Conservation (phyloP, 805 yeast species). For the Saccharomycopsis sp. region DNA sequence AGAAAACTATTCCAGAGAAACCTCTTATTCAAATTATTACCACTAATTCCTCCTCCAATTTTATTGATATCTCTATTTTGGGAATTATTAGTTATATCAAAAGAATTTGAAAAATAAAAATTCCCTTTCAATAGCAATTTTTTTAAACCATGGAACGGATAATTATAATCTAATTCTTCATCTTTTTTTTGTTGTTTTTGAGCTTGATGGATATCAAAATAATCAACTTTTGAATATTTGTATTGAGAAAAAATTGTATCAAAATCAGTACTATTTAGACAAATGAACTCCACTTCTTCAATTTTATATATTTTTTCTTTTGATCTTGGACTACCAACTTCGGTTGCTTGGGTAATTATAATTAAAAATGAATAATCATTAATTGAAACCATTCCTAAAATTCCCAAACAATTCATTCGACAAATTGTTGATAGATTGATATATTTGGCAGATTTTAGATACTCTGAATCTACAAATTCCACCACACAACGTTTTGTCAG, state of each 20-base stretch:
- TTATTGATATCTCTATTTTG: constrained; percentile 55
- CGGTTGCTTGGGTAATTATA: constrained; percentile 42
- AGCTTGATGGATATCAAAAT: background rate
- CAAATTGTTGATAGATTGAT: constrained; percentile 31
- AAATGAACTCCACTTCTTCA: constrained; percentile 53
- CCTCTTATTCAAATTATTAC: constrained; percentile 51
- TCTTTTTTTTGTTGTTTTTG: constrained; percentile 6
- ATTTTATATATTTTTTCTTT: constrained; percentile 44
- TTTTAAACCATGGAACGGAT: constrained; percentile 72
- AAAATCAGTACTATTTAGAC: constrained; percentile 46
- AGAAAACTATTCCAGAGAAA: constrained; percentile 89
- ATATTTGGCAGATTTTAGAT: constrained; percentile 29
- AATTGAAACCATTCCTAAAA: constrained; percentile 49
- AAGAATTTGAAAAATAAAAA: constrained; percentile 82
- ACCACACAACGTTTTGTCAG: constrained; percentile 30
- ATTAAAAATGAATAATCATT: constrained; percentile 48
- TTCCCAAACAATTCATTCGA: constrained; percentile 35
- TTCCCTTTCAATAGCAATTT: constrained; percentile 74
- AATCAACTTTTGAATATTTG: constrained; percentile 6
- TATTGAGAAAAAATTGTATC: constrained; percentile 30
- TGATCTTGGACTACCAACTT: constrained; percentile 50
- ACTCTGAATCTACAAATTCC: constrained; percentile 38
- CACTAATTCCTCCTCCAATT: constrained; percentile 18
- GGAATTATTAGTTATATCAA: constrained; percentile 73
- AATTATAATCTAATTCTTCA: constrained; percentile 32